These are phyloP conservation scores for Ogataea ganodermae DNA, from an alignment of 805 yeast species.

Conservation along the genomic window DNA sequence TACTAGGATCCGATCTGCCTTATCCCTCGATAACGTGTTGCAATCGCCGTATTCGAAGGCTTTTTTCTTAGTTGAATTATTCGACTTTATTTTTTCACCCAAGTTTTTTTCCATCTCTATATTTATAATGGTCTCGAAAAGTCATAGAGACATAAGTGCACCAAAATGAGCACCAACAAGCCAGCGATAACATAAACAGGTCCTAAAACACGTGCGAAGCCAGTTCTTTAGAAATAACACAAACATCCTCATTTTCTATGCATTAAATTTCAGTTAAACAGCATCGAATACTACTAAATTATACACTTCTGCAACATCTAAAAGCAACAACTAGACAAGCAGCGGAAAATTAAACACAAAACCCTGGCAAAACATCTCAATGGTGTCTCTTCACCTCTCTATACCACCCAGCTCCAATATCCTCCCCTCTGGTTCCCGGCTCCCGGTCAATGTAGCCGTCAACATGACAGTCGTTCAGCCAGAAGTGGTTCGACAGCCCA, in stretches of 20 bases:
- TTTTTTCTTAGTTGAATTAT: neutral
- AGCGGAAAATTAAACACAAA: neutral
- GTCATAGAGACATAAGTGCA: too few species aligned
- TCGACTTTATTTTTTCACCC: neutral
- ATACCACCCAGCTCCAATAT: conserved; percentile 86
- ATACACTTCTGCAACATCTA: neutral
- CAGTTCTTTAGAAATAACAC: too few species aligned
- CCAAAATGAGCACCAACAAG: too few species aligned
- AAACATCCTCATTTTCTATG: too few species aligned
- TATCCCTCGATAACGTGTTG: too few species aligned
- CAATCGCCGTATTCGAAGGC: too few species aligned
- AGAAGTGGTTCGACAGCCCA: conserved; percentile 85
- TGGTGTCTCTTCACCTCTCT: conserved; percentile 49
- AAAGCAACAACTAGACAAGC: neutral
- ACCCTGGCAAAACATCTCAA: neutral
- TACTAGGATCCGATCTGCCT: neutral
- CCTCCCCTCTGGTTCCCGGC: conserved; percentile 79
- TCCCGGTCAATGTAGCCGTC: conserved; percentile 77
- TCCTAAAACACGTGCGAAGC: too few species aligned
- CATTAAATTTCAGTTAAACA: too few species aligned
- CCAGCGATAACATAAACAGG: too few species aligned
- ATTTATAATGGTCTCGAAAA: too few species aligned
- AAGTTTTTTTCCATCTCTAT: too few species aligned
- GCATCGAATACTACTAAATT: too few species aligned
- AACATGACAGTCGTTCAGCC: conserved; percentile 79